Evolutionary conservation across 495 filamentous ascomycete genomes (phyloP).

Genomic region (Aspergillus ostianus): DNA sequence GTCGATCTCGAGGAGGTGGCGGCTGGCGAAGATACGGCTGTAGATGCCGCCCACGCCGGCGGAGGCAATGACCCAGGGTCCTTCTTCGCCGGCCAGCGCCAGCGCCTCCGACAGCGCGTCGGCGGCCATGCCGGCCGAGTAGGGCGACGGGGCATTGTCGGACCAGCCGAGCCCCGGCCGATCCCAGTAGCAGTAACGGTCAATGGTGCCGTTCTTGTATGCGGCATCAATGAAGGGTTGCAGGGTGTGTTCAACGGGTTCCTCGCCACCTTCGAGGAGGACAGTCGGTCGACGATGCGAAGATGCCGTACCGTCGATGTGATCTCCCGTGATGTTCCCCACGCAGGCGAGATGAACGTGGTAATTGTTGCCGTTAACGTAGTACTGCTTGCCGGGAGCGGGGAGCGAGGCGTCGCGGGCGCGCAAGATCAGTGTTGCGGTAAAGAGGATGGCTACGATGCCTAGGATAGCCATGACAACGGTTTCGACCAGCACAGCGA

Average conservation of each 20-base stretch:
- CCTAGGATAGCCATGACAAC: slow-evolving; percentile 65
- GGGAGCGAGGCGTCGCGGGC: slow-evolving; percentile 69
- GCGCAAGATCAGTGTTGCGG: slow-evolving; percentile 73
- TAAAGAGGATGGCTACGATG: slow-evolving; percentile 67
- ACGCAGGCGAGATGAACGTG: slow-evolving; percentile 81
- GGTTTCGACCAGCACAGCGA: slow-evolving; percentile 73
- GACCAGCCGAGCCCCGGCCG: slow-evolving; percentile 87
- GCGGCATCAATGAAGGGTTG: slow-evolving; percentile 66
- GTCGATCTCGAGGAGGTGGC: slow-evolving; percentile 66
- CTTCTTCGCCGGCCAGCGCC: slow-evolving; percentile 72
- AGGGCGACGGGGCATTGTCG: slow-evolving; percentile 89
- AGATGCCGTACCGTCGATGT: slow-evolving; percentile 43
- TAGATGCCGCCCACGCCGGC: slow-evolving; percentile 84
- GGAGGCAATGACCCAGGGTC: slow-evolving; percentile 74
- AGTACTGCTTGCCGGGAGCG: slow-evolving; percentile 68
- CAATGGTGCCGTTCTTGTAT: slow-evolving; percentile 70
- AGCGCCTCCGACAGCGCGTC: slow-evolving; percentile 85
- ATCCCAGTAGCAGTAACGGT: slow-evolving; percentile 93
- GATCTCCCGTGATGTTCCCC: slow-evolving; percentile 56
- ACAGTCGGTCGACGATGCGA: slow-evolving; percentile 52
- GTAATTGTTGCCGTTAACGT: slow-evolving; percentile 79
- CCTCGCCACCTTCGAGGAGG: slow-evolving; percentile 77
- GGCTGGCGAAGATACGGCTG: slow-evolving; percentile 81
- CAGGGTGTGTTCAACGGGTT: slow-evolving; percentile 69
- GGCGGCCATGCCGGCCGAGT: slow-evolving; percentile 85